Percentiles rank a stretch among this genome's conserved stretches.
Conservation (phyloP, 2,329 filamentous ascomycete genomes). For the Penicillium sclerotiorum region DNA sequence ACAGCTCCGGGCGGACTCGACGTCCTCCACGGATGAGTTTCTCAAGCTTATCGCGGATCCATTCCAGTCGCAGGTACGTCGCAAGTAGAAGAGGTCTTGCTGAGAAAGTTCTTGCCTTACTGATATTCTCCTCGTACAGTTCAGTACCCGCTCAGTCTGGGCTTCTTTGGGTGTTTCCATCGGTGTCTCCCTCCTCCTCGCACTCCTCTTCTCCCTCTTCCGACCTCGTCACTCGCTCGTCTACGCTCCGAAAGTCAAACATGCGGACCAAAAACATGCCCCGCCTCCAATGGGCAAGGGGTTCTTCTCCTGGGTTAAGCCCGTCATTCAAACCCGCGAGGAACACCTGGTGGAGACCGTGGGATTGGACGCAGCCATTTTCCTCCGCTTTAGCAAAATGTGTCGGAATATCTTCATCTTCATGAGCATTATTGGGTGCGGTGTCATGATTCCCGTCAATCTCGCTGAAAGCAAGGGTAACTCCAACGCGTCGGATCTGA, state of each 20-base stretch:
- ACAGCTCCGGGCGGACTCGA: constrained; percentile 25
- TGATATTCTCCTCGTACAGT: constrained; percentile 39
- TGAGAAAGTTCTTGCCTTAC: neutral
- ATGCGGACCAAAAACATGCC: constrained; percentile 86
- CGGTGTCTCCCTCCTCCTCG: constrained; percentile 71
- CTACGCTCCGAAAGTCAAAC: constrained; percentile 90
- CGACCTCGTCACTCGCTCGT: constrained; percentile 90
- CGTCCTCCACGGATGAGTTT: constrained; percentile 39
- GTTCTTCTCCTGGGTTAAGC: constrained; percentile 83
- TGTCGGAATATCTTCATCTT: constrained; percentile 84
- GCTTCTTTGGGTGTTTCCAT: constrained; percentile 80
- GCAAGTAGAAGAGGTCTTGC: no score
- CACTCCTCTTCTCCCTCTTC: constrained; percentile 81
- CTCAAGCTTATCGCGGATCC: constrained; percentile 49
- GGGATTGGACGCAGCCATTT: constrained; percentile 88
- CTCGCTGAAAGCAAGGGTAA: constrained; percentile 53
- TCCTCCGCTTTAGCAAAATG: constrained; percentile 88
- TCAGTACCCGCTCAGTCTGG: constrained; percentile 66
- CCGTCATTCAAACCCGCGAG: constrained; percentile 77
- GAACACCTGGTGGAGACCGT: constrained; percentile 75
- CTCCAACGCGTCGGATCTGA: constrained; percentile 22
- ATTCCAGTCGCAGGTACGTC: constrained; percentile 47
- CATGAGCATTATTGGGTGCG: constrained; percentile 71
- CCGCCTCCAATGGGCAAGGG: constrained; percentile 84
- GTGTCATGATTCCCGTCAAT: constrained; percentile 81